phyloP scores from a whole-genome alignment of 352 stramenopile genomes.

The Pythium phragmiticola region DNA sequence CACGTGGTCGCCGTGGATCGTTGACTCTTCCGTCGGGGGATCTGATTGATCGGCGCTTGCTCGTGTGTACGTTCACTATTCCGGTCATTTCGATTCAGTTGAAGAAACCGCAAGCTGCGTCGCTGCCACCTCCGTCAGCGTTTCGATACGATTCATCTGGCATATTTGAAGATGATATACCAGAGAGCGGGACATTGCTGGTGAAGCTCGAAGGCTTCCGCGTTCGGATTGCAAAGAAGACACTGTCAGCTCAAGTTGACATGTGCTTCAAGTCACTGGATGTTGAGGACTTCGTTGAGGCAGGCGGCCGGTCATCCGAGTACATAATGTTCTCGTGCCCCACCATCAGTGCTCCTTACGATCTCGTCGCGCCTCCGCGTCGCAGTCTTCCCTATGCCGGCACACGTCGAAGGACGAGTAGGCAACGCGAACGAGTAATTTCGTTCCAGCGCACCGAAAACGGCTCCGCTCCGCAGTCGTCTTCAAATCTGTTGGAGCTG shows the following conservation, averaged over 20 bases:
- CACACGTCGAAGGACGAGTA: conserved; percentile 34
- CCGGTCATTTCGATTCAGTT: conserved; percentile 79
- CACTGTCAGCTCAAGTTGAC: conserved; percentile 72
- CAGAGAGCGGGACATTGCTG: conserved; percentile 66
- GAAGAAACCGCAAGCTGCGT: conserved; percentile 61
- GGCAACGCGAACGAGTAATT: conserved; percentile 65
- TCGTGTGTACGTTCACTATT: conserved; percentile 82
- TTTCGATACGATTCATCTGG: conserved; percentile 51
- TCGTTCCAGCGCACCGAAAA: conserved; percentile 41
- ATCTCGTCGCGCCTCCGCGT: conserved; percentile 48
- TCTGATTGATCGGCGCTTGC: conserved; percentile 63
- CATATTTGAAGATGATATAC: conserved; percentile 44
- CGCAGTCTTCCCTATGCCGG: conserved; percentile 36
- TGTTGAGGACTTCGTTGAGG: conserved; percentile 73
- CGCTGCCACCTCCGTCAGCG: conserved; percentile 44
- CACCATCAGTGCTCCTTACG: conserved; percentile 63
- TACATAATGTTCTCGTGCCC: conserved; percentile 82
- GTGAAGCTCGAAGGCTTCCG: conserved; percentile 83
- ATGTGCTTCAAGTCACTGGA: conserved; percentile 70
- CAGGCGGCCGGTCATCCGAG: conserved; percentile 57
- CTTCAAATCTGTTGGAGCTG: conserved; percentile 67
- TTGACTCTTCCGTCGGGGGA: conserved; percentile 34
- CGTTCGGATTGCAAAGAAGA: conserved; percentile 76
- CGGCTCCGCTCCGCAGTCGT: conserved; percentile 20
- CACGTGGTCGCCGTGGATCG: conserved; percentile 21